A percentile compares a stretch with the other conserved stretches of the same genome.
Evolutionary conservation across 2,329 filamentous ascomycete genomes (phyloP).

Genomic region (Cryphonectria nitschkei): DNA sequence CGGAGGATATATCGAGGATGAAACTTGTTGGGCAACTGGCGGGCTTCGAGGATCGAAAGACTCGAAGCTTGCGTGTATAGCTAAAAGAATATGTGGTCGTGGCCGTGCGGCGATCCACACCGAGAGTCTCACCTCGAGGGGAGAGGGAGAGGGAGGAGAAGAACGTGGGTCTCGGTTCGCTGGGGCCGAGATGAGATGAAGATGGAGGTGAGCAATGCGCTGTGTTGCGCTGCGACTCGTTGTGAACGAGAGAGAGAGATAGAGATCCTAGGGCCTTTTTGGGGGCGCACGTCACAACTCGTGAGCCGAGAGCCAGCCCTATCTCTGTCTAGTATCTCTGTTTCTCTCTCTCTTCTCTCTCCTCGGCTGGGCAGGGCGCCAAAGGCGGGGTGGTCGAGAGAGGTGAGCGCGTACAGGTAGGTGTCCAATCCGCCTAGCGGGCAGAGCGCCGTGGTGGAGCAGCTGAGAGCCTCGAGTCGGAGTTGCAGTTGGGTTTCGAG

Average conservation of each 20-base stretch:
- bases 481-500: not conserved
- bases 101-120: slow-evolving; percentile 8
- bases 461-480: not conserved
- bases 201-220: not conserved
- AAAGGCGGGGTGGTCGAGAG: not conserved
- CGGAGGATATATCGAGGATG: not conserved
- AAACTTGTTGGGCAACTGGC: not conserved
- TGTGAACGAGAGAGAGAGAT: not conserved
- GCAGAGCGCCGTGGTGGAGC: not conserved
- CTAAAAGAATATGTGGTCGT: not conserved
- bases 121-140: slow-evolving; percentile 6
- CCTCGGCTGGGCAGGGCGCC: not conserved
- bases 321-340: too few species aligned
- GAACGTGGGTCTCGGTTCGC: slow-evolving; percentile 13
- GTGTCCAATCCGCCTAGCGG: not conserved
- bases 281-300: not conserved
- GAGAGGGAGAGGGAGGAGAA: not conserved
- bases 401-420: not conserved
- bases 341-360: too few species aligned
- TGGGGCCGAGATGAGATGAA: slow-evolving; percentile 15
- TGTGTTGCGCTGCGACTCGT: not conserved
- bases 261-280: not conserved
- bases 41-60: not conserved
- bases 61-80: slow-evolving; percentile 1
- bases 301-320: not conserved